phyloP scores from a whole-genome alignment of 2,329 filamentous ascomycete species.

The Stylonectria norvegica region DNA sequence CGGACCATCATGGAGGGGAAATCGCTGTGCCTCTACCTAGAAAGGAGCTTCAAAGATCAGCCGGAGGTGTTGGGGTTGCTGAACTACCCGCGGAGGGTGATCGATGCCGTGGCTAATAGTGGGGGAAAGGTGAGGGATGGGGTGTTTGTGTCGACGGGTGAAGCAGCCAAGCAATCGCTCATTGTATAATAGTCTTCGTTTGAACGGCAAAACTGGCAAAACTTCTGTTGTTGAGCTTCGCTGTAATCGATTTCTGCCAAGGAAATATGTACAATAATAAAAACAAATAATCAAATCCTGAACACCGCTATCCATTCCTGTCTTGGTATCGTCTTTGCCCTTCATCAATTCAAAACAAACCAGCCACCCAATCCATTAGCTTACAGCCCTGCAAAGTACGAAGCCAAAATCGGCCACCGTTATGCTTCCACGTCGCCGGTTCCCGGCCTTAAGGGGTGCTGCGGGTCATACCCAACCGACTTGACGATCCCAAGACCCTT shows the following conservation, averaged over 20 bases:
- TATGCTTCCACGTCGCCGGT: constrained; percentile 15
- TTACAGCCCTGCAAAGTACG: too few species aligned
- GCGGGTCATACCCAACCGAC: constrained; percentile 77
- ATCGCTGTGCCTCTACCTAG: constrained; percentile 43
- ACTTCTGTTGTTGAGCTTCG: background rate
- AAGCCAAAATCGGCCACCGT: too few species aligned
- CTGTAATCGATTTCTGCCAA: constrained; percentile 1
- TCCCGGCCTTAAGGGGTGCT: constrained; percentile 39
- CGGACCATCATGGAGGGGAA: constrained; percentile 47
- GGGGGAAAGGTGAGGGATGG: too few species aligned
- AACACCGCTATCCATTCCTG: constrained; percentile 13
- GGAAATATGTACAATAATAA: constrained; percentile 1
- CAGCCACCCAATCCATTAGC: constrained; percentile 8
- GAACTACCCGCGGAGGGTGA: constrained; percentile 14
- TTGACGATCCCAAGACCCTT: constrained; percentile 96
- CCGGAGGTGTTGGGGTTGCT: constrained; percentile 15
- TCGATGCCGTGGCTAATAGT: too few species aligned
- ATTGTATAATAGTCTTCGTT: too few species aligned
- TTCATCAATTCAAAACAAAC: constrained; percentile 1
- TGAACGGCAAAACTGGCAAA: too few species aligned
- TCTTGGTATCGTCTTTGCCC: constrained; percentile 15
- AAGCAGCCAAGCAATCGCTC: too few species aligned
- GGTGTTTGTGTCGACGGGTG: too few species aligned
- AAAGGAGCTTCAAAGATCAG: constrained; percentile 16
- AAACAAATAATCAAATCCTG: constrained; percentile 5